Percentiles rank a stretch among this genome's conserved stretches.
phyloP scores from a whole-genome alignment of 441 rosid species.

The Euphorbia corollata region DNA sequence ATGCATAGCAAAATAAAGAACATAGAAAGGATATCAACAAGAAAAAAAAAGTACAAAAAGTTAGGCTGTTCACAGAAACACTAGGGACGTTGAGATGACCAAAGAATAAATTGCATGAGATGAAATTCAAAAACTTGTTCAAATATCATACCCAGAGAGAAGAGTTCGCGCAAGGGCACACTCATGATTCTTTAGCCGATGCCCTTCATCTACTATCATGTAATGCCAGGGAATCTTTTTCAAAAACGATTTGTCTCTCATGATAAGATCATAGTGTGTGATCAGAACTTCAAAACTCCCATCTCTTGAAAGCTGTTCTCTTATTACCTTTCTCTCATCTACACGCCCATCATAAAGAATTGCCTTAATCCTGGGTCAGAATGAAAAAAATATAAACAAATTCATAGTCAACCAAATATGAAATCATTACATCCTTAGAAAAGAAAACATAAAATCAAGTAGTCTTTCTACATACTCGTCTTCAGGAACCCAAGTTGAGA shows the following conservation, averaged over 20 bases:
- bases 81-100: not conserved
- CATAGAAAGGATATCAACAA: too few relatives aligned
- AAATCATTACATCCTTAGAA: slow-evolving; percentile 9
- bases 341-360: slow-evolving; percentile 95
- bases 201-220: slow-evolving; percentile 99
- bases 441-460: slow-evolving; percentile 15
- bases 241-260: slow-evolving; percentile 90
- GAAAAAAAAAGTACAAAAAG: too few relatives aligned
- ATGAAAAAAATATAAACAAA: slow-evolving; percentile 23
- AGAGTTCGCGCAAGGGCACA: slow-evolving; percentile 89
- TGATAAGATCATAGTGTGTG: slow-evolving; percentile 93
- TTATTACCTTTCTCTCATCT: slow-evolving; percentile 83
- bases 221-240: slow-evolving; percentile 84
- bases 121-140: not conserved
- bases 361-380: slow-evolving; percentile 70
- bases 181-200: slow-evolving; percentile 92
- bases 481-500: slow-evolving; percentile 92
- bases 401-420: slow-evolving; percentile 12
- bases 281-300: slow-evolving; percentile 76
- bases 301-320: slow-evolving; percentile 59
- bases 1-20: not conserved
- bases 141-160: slow-evolving; percentile 52
- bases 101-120: slow-evolving; percentile 10
- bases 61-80: too few relatives aligned
- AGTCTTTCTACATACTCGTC: slow-evolving; percentile 45